These are phyloP conservation scores for Apiospora koreana DNA, from an alignment of 2,329 filamentous ascomycete genomes.

Conservation along the genomic window DNA sequence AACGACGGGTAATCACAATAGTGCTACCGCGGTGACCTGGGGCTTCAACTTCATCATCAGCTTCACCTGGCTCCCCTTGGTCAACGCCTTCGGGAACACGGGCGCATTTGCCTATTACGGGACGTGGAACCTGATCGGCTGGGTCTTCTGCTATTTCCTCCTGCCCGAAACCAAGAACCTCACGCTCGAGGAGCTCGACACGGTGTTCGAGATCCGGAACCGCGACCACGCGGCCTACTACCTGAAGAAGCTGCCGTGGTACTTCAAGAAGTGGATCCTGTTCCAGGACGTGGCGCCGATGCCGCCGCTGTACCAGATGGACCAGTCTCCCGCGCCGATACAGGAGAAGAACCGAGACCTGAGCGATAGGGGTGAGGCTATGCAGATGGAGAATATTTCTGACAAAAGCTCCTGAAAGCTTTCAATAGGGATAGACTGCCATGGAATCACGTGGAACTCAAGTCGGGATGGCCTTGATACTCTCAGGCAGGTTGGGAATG, in stretches of 20 bases:
- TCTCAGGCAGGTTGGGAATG: neutral
- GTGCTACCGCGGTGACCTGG: conserved; percentile 11
- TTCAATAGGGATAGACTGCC: neutral
- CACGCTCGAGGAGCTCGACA: conserved; percentile 40
- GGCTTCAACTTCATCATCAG: conserved; percentile 23
- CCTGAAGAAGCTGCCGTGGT: conserved; percentile 17
- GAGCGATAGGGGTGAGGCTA: neutral
- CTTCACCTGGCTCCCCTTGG: conserved; percentile 45
- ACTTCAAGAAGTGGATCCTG: conserved; percentile 16
- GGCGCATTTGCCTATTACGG: conserved; percentile 50
- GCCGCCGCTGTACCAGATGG: conserved; percentile 16
- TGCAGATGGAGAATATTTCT: neutral
- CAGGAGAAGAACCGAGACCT: conserved; percentile 2
- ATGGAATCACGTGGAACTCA: neutral
- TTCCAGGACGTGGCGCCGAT: conserved; percentile 12
- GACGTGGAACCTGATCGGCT: conserved; percentile 46
- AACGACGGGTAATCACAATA: no score
- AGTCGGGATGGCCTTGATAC: neutral
- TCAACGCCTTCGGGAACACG: conserved; percentile 39
- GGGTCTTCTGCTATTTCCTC: conserved; percentile 39
- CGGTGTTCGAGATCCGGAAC: conserved; percentile 23
- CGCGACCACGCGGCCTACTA: conserved; percentile 17
- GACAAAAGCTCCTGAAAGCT: neutral
- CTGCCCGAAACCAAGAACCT: conserved; percentile 38
- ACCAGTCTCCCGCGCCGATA: neutral